These are phyloP conservation scores for Sphagnum tenellum DNA, from an alignment of 225 moss, liverwort and hornwort species.

Conservation along the genomic window DNA sequence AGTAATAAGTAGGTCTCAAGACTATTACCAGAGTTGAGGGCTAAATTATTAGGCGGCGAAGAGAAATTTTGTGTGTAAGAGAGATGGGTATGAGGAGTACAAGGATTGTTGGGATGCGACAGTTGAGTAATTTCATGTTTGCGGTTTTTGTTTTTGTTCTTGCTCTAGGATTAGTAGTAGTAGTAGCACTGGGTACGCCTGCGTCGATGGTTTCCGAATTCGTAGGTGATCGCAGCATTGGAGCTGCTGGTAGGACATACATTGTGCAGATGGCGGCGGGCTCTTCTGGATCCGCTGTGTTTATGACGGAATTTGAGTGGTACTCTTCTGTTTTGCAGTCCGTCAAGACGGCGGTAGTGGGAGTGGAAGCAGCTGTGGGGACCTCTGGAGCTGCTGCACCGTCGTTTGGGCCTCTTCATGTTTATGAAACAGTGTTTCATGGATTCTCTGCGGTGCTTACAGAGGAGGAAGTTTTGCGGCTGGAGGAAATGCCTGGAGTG, in stretches of 20 bases:
- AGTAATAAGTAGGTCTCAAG: no score
- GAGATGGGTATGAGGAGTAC: no score
- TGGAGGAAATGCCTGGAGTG: slow-evolving; percentile 39
- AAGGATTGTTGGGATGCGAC: no score
- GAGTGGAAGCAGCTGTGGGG: slow-evolving; percentile 9
- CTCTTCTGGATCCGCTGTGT: slow-evolving; percentile 4
- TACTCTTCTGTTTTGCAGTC: slow-evolving; percentile 45
- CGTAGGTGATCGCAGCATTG: no score
- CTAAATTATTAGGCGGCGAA: no score
- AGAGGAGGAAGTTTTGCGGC: slow-evolving; percentile 20
- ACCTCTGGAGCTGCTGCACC: neutral
- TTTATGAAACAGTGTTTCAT: slow-evolving; percentile 34
- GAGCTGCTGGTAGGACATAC: slow-evolving; percentile 18
- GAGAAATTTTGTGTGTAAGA: no score
- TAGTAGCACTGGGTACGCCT: no score
- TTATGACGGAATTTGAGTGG: slow-evolving; percentile 21
- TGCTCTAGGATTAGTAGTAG: no score
- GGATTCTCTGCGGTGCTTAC: slow-evolving; percentile 67
- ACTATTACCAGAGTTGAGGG: no score
- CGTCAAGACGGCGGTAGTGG: slow-evolving; percentile 11
- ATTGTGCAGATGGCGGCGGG: slow-evolving; percentile 44
- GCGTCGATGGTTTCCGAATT: no score
- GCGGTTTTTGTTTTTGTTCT: no score
- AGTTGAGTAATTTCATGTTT: no score
- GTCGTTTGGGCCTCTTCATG: slow-evolving; percentile 24